Percentiles rank a stretch among this genome's conserved stretches.
Conservation (phyloP, 2,329 filamentous ascomycete genomes). For the Curvularia sp. region DNA sequence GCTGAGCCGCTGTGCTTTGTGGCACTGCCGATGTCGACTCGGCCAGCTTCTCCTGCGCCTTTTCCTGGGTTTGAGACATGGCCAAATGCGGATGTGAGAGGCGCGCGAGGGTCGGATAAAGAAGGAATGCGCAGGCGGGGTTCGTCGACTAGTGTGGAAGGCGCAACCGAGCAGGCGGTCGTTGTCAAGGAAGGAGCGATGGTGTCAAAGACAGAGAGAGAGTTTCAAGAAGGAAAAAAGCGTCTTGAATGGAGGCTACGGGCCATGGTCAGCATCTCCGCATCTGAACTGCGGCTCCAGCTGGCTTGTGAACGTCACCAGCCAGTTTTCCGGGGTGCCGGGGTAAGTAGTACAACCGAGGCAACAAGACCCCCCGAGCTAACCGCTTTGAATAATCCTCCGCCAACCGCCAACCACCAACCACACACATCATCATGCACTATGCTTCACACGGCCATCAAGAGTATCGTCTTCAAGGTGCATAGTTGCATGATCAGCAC, state of each 20-base stretch:
- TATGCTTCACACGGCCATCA: neutral
- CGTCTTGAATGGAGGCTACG: constrained; percentile 18
- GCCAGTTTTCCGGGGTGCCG: constrained; percentile 34
- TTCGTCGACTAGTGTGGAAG: neutral
- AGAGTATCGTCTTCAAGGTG: neutral
- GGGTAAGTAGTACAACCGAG: constrained; percentile 40
- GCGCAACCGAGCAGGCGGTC: constrained; percentile 2
- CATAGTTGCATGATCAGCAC: neutral
- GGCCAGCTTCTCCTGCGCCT: constrained; percentile 45
- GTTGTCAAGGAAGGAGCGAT: neutral
- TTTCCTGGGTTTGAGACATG: constrained; percentile 44
- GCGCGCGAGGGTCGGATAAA: neutral
- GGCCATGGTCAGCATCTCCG: constrained; percentile 19
- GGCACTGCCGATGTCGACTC: constrained; percentile 49
- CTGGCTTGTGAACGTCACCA: constrained; percentile 48
- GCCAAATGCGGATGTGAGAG: neutral
- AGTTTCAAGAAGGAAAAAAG: constrained; percentile 12
- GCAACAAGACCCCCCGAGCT: constrained; percentile 35
- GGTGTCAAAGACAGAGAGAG: constrained; percentile 3
- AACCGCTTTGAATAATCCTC: constrained; percentile 15
- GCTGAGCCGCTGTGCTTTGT: constrained; percentile 72
- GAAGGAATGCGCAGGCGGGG: constrained; percentile 17
- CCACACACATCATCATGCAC: constrained; percentile 7
- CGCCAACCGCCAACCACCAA: constrained; percentile 15
- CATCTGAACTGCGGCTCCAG: constrained; percentile 39